Conservation (phyloP, 1,284 basidiomycete species). For the Pascua guehoae region DNA sequence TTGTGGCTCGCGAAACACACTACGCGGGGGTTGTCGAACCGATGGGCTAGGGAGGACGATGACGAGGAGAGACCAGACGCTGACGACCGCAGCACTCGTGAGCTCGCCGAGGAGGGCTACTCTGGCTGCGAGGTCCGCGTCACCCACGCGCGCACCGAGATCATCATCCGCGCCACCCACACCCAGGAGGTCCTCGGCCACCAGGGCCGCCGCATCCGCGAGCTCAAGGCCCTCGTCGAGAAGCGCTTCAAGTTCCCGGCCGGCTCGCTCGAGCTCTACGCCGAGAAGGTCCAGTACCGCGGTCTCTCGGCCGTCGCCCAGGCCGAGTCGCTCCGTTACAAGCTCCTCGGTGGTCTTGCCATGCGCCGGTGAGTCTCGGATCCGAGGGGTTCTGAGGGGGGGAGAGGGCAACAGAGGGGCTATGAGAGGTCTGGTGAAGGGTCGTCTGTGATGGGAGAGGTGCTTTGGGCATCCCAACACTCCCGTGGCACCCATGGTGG, state of each 20-base stretch:
- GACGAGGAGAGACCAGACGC: background rate
- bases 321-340: constrained; percentile 98
- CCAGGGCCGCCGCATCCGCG: constrained; percentile 98
- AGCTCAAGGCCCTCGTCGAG: constrained; percentile 96
- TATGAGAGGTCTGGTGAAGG: too few relatives aligned
- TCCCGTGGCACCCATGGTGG: background rate
- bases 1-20: background rate
- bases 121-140: constrained; percentile 99
- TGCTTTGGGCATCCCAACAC: too few relatives aligned
- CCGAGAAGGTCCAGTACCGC: constrained; percentile 99
- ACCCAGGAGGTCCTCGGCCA: constrained; percentile 99
- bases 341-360: constrained; percentile 98
- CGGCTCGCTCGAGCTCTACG: constrained; percentile 97
- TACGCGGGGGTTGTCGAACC: background rate
- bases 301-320: constrained; percentile 98
- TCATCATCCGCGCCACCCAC: constrained; percentile 99
- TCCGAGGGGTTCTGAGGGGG: background rate
- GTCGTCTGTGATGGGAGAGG: too few relatives aligned
- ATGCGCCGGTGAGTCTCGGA: constrained; percentile 74
- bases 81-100: constrained; percentile 65
- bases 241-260: constrained; percentile 99
- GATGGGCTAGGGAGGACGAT: background rate
- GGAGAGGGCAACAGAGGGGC: background rate
- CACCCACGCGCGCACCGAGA: constrained; percentile 99
- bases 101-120: constrained; percentile 99